phyloP scores from a whole-genome alignment of 805 yeast species.

The Kuraishia borneana region DNA sequence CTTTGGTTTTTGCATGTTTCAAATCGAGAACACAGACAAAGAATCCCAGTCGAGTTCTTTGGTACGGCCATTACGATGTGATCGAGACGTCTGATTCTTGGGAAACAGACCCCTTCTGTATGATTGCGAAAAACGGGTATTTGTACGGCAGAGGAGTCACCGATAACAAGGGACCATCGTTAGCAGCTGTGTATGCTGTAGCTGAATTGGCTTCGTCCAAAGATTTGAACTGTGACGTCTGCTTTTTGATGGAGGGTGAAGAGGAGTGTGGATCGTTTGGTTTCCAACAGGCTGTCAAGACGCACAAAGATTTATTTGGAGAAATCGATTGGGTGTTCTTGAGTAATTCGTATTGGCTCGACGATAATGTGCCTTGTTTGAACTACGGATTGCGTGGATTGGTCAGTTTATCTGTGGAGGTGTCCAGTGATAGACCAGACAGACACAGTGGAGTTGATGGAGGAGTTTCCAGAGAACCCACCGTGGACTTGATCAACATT shows the following conservation, averaged over 20 bases:
- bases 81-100: conserved; percentile 61
- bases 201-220: conserved; percentile 50
- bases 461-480: conserved; percentile 81
- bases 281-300: conserved; percentile 53
- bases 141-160: conserved; percentile 87
- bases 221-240: conserved; percentile 57
- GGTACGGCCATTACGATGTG: conserved; percentile 97
- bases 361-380: conserved; percentile 78
- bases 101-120: conserved; percentile 67
- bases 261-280: conserved; percentile 92
- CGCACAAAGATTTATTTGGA: conserved; percentile 45
- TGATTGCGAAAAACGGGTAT: conserved; percentile 75
- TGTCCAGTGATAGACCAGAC: conserved; percentile 70
- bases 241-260: conserved; percentile 86
- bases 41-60: conserved; percentile 40
- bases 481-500: conserved; percentile 70
- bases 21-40: conserved; percentile 24
- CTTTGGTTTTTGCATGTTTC: conserved; percentile 73
- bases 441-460: conserved; percentile 97
- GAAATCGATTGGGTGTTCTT: conserved; percentile 81
- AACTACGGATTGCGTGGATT: conserved; percentile 94
- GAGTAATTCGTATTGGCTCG: conserved; percentile 92
- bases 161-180: conserved; percentile 89
- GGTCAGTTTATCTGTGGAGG: conserved; percentile 62
- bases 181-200: conserved; percentile 81